Conservation (phyloP, 2,329 filamentous ascomycete species). For the Aureobasidium sp. region DNA sequence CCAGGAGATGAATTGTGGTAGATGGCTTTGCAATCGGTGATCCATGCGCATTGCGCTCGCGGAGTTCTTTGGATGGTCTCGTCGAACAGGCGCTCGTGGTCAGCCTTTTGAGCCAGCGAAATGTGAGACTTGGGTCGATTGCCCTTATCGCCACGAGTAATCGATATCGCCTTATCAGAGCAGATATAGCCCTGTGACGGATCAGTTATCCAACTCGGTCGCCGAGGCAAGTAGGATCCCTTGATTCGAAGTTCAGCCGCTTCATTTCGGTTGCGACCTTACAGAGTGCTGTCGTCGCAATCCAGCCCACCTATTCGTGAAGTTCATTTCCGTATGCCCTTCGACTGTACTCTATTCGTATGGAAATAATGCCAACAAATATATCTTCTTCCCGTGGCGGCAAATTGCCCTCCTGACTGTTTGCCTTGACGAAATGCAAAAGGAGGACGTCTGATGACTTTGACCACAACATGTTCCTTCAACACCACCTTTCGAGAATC, state of each 20-base stretch:
- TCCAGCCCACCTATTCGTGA: background rate
- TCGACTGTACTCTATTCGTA: background rate
- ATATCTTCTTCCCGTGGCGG: background rate
- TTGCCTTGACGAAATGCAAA: background rate
- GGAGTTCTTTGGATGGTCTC: background rate
- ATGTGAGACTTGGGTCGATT: background rate
- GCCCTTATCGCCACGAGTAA: background rate
- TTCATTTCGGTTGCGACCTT: background rate
- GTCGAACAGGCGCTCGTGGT: background rate
- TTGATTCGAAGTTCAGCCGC: background rate
- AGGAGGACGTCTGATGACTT: background rate
- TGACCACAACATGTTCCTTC: background rate
- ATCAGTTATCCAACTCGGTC: background rate
- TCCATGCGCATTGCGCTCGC: background rate
- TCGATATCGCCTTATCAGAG: background rate
- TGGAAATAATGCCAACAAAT: background rate
- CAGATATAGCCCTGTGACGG: background rate
- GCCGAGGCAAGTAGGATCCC: background rate
- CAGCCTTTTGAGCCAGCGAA: background rate
- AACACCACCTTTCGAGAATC: background rate
- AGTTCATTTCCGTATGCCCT: background rate
- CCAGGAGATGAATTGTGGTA: background rate
- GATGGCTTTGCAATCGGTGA: background rate
- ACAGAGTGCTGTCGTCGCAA: constrained; percentile 1
- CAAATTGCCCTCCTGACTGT: background rate